These are phyloP conservation scores for Talaromyces marneffei DNA, from an alignment of 2,329 filamentous ascomycete species.

Conservation along the genomic window DNA sequence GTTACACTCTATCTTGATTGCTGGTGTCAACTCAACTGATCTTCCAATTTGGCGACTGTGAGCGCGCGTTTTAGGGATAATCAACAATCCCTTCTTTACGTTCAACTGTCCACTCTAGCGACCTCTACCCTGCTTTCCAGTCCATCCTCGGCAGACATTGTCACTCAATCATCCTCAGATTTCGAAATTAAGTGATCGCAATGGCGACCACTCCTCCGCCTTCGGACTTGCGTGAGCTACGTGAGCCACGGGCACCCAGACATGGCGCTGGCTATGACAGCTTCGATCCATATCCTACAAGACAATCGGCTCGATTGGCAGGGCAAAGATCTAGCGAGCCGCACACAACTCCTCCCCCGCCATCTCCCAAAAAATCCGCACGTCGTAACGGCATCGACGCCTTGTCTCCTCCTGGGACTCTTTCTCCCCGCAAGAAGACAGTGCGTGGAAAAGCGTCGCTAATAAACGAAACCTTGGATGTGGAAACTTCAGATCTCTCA, in stretches of 20 bases:
- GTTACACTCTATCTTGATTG: neutral
- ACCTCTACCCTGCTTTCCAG: neutral
- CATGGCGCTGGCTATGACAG: slow-evolving; percentile 42
- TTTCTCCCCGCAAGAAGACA: slow-evolving; percentile 26
- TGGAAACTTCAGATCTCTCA: slow-evolving; percentile 22
- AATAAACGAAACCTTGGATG: slow-evolving; percentile 17
- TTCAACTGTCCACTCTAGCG: neutral
- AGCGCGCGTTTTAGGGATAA: neutral
- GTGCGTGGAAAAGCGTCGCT: slow-evolving; percentile 14
- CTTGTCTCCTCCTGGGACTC: slow-evolving; percentile 27
- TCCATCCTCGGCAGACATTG: neutral
- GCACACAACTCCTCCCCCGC: slow-evolving; percentile 29
- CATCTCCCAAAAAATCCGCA: slow-evolving; percentile 19
- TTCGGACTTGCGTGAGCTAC: slow-evolving; percentile 35
- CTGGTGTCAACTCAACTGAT: neutral
- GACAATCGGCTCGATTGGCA: slow-evolving; percentile 37
- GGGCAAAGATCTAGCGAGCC: slow-evolving; percentile 26
- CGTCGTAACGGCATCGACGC: slow-evolving; percentile 19
- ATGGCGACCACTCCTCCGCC: slow-evolving; percentile 46
- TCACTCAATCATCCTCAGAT: neutral
- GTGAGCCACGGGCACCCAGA: slow-evolving; percentile 41
- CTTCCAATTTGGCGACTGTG: neutral
- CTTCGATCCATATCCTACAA: slow-evolving; percentile 36
- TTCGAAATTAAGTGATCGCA: slow-evolving; percentile 10
- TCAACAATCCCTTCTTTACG: slow-evolving; percentile 11